phyloP scores from a whole-genome alignment of 2,329 filamentous ascomycete species.

The Colletotrichum sp. region DNA sequence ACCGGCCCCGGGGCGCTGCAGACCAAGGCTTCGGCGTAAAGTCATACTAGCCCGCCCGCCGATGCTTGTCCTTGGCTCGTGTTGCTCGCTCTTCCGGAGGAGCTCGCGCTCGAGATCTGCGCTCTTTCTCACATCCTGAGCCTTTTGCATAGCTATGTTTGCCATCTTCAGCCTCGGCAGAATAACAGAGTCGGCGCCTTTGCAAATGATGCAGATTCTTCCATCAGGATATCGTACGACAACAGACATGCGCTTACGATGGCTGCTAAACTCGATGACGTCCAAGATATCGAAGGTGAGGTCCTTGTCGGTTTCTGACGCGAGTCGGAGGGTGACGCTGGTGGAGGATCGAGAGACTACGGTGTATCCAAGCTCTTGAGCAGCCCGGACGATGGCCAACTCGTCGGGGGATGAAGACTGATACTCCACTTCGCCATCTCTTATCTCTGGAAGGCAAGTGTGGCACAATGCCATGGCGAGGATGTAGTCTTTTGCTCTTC shows the following conservation, averaged over 20 bases:
- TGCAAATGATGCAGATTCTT: constrained; percentile 83
- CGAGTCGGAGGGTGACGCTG: constrained; percentile 62
- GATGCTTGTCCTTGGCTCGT: constrained; percentile 59
- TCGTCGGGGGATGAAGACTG: constrained; percentile 93
- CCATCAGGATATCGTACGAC: constrained; percentile 85
- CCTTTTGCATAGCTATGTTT: constrained; percentile 77
- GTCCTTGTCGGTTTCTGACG: constrained; percentile 41
- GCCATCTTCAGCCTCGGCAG: constrained; percentile 78
- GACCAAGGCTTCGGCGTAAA: constrained; percentile 48
- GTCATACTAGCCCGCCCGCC: constrained; percentile 59
- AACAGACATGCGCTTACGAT: constrained; percentile 89
- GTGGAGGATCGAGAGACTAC: constrained; percentile 76
- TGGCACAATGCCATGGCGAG: constrained; percentile 88
- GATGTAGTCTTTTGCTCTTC: constrained; percentile 81
- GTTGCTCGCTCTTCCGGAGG: constrained; percentile 59
- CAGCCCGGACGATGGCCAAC: constrained; percentile 82
- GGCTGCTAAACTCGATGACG: constrained; percentile 89
- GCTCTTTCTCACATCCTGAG: constrained; percentile 66
- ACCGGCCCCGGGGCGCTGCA: constrained; percentile 28
- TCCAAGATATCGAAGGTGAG: constrained; percentile 82
- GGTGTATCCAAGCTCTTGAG: constrained; percentile 83
- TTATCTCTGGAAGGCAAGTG: constrained; percentile 84
- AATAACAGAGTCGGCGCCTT: constrained; percentile 86
- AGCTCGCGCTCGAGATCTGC: constrained; percentile 63
- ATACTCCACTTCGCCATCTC: constrained; percentile 75